Evolutionary conservation across 805 yeast genomes (phyloP).

Genomic region (Ogataea allantospora): DNA sequence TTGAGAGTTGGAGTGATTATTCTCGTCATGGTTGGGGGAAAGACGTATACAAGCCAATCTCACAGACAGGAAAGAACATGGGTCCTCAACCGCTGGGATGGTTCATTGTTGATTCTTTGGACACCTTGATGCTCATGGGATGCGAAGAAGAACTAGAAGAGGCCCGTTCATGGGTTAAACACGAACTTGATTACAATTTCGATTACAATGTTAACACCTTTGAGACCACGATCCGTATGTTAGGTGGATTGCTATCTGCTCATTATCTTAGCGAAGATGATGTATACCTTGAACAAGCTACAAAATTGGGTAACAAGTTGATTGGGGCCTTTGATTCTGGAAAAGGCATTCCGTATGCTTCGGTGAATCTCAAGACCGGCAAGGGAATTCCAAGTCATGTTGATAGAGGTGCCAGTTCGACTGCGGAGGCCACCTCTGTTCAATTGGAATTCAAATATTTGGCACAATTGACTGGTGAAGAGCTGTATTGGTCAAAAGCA

Average conservation of each 20-base stretch:
- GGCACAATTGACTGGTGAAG: constrained; percentile 76
- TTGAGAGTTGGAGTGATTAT: constrained; percentile 77
- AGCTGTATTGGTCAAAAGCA: constrained; percentile 71
- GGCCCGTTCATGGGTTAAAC: constrained; percentile 73
- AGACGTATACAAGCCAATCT: constrained; percentile 73
- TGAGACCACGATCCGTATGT: constrained; percentile 93
- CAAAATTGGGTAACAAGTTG: constrained; percentile 71
- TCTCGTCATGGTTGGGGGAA: constrained; percentile 78
- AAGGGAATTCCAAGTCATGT: constrained; percentile 59
- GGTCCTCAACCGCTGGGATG: constrained; percentile 84
- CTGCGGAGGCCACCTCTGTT: constrained; percentile 86
- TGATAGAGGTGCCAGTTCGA: constrained; percentile 77
- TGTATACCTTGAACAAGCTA: constrained; percentile 73
- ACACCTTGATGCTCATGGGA: constrained; percentile 78
- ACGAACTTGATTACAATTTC: constrained; percentile 66
- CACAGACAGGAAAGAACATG: constrained; percentile 65
- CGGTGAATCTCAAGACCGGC: constrained; percentile 68
- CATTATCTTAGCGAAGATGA: constrained; percentile 68
- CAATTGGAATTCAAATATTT: constrained; percentile 86
- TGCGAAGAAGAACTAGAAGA: constrained; percentile 57
- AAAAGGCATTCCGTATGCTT: constrained; percentile 75
- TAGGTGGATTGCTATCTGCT: constrained; percentile 90
- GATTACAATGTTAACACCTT: constrained; percentile 78
- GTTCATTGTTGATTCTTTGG: constrained; percentile 87
- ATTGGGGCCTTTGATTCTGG: constrained; percentile 64